These are phyloP conservation scores for Cyclotella baltica DNA, from an alignment of 108 stramenopile genomes.

Conservation along the genomic window DNA sequence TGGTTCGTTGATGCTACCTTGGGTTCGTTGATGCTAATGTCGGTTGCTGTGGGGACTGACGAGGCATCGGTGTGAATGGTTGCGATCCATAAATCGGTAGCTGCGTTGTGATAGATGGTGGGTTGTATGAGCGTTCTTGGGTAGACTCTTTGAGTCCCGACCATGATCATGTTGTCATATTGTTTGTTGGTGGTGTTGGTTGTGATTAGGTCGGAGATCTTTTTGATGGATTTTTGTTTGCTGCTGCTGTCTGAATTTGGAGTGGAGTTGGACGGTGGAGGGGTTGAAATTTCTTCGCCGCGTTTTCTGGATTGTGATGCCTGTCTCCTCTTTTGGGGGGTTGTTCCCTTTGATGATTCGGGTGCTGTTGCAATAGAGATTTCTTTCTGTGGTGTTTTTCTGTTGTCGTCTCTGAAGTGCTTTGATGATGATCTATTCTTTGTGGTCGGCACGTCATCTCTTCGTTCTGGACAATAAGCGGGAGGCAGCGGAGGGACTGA, in stretches of 20 bases:
- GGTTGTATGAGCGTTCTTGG: slow-evolving; percentile 77
- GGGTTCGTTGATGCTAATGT: slow-evolving; percentile 54
- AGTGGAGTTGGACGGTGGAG: not conserved
- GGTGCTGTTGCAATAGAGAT: not conserved
- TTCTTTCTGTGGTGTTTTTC: not conserved
- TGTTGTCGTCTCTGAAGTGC: not conserved
- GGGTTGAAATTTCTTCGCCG: not conserved
- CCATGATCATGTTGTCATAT: slow-evolving; percentile 19
- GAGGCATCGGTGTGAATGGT: slow-evolving; percentile 80
- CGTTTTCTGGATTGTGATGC: not conserved
- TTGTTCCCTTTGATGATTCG: not conserved
- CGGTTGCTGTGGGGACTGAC: slow-evolving; percentile 53
- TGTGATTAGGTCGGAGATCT: not conserved
- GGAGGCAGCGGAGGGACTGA: not conserved
- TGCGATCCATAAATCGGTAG: slow-evolving; percentile 84
- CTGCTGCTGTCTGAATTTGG: not conserved
- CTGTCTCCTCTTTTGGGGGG: not conserved
- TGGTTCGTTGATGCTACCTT: no score
- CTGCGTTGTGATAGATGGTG: slow-evolving; percentile 83
- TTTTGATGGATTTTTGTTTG: not conserved
- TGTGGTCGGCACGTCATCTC: not conserved
- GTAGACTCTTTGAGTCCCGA: slow-evolving; percentile 50
- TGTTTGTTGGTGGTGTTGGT: not conserved
- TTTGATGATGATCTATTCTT: not conserved
- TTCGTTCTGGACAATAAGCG: not conserved